Percentiles rank a stretch among this genome's conserved stretches.
Conservation (phyloP, 169 alveolate genomes). For the Miamiensis avidus region DNA sequence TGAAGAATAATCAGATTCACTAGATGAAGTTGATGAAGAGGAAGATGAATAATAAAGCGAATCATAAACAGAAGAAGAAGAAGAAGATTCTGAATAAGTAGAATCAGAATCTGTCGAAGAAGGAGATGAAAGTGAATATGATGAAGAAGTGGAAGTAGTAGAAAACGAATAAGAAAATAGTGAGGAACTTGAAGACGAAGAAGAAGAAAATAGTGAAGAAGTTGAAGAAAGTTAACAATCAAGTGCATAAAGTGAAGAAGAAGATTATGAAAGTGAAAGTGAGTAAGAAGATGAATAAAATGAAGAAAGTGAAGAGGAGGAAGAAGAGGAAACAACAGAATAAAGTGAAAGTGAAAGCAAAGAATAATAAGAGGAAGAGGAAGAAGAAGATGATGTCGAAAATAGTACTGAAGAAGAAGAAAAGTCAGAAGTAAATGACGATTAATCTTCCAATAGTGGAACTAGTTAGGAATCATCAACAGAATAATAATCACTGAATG, state of each 20-base stretch:
- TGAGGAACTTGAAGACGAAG: conserved; percentile 2
- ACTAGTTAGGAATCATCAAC: too few relatives aligned
- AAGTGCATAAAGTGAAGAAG: neutral
- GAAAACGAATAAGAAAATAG: neutral
- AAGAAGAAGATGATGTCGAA: conserved; percentile 1
- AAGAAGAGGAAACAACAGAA: conserved; percentile 1
- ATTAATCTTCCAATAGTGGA: too few relatives aligned
- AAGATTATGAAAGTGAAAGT: conserved; percentile 9
- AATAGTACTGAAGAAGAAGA: conserved; percentile 17
- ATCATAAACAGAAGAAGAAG: neutral
- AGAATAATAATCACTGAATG: too few relatives aligned
- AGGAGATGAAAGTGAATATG: conserved; percentile 16
- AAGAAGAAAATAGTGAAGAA: conserved; percentile 12
- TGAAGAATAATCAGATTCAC: too few relatives aligned
- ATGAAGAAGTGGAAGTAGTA: neutral
- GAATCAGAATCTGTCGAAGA: neutral
- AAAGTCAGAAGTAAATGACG: conserved; percentile 17
- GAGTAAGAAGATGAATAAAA: conserved; percentile 7
- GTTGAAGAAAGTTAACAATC: conserved; percentile 2
- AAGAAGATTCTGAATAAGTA: neutral
- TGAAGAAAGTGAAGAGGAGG: conserved; percentile 6
- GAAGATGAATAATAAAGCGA: neutral
- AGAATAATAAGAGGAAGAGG: conserved; percentile 25
- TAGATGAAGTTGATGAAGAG: neutral
- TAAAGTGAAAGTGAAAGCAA: neutral